A percentile compares a stretch with the other conserved stretches of the same genome.
Evolutionary conservation across 1,284 basidiomycete species (phyloP).

Genomic region (Mycosarcoma maydis): DNA sequence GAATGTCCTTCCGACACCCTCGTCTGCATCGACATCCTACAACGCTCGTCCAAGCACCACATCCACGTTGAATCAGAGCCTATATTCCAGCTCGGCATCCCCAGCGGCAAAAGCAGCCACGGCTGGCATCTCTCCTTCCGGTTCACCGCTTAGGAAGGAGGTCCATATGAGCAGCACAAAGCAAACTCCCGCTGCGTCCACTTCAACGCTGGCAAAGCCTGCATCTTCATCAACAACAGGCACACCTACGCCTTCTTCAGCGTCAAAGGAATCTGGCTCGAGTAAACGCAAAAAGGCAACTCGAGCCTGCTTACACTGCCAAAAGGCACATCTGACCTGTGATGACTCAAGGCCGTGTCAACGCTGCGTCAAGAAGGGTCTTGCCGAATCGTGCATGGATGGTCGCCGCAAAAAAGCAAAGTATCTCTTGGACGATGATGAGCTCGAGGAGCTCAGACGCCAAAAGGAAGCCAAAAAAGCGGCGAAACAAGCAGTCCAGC

Average conservation of each 20-base stretch:
- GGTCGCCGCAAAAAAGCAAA: slow-evolving; percentile 98
- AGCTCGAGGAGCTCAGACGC: slow-evolving; percentile 54
- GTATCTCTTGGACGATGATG: slow-evolving; percentile 72
- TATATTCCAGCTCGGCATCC: slow-evolving; percentile 34
- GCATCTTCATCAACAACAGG: slow-evolving; percentile 8
- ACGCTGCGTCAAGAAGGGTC: slow-evolving; percentile 91
- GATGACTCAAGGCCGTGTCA: slow-evolving; percentile 95
- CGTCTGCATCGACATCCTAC: slow-evolving; percentile 17
- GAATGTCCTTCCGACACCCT: background rate
- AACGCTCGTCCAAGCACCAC: slow-evolving; percentile 18
- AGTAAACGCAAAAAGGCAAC: slow-evolving; percentile 78
- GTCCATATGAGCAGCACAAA: slow-evolving; percentile 20
- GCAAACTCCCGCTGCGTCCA: background rate
- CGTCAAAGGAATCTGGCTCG: slow-evolving; percentile 15
- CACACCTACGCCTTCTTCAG: slow-evolving; percentile 8
- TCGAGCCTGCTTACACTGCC: slow-evolving; percentile 92
- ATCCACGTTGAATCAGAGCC: slow-evolving; percentile 34
- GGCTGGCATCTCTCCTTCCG: slow-evolving; percentile 5
- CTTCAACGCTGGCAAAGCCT: slow-evolving; percentile 10
- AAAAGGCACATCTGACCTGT: slow-evolving; percentile 92
- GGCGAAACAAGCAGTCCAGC: slow-evolving; percentile 32
- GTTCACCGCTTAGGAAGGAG: slow-evolving; percentile 39
- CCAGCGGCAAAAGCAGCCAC: slow-evolving; percentile 13
- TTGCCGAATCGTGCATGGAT: slow-evolving; percentile 87
- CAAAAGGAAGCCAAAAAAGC: slow-evolving; percentile 52